Base-by-base conservation (phyloP, 176 grass and related monocot species). In the Puya raimondii region DNA sequence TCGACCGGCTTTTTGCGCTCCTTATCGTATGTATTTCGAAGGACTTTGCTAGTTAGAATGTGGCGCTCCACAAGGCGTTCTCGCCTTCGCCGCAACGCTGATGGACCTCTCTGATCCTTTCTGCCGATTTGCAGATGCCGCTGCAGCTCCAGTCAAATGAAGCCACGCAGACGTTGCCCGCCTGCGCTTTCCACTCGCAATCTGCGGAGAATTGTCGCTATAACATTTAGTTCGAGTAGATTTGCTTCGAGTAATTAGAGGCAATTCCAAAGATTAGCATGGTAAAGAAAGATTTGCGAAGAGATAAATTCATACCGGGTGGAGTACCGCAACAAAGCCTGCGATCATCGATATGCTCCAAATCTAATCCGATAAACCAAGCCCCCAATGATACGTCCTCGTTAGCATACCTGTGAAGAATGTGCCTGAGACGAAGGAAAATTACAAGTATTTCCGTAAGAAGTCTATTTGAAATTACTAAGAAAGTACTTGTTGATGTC, bases 81-180 rank as follows among this genome's bases (percentile, higher is more conserved):
- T 93, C 80, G 20, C 83, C 90, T 89, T 93, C 90, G 2, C 90
- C 86, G 1, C 90, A 89, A 11, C 70, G 77, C 48, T 72, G 73
- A 80, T 93, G 90, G 11, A 93, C 74, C 6, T 89, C 83, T 65
- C 85, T 84, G 47, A 93, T 75, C 76, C 83, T 89, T 79, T 93
- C 86, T 3, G 85, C 86, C 9, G 90, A 89, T 66, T 89, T 93
- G 80, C 90, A 93, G 63, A 93, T 93, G 68, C 90, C 90, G 58
- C 83, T 93, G 73, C 90, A 93, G 71, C 74, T 89, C 90, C 90
- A 93, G 63, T 93, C 90, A 11, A 93, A 93, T 13, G 90, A 92
- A 1, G 90, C 90, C 1, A 92, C 82, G 7, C 85, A 92, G 0
- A 89, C 69, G 66, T 89, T 93, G 72, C 86, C 90, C 17, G 86